Evolutionary conservation across 2,329 filamentous ascomycete genomes (phyloP), one percentile per base, ranked within the genome.

Genomic region (Allantophomopsis cytisporea): DNA sequence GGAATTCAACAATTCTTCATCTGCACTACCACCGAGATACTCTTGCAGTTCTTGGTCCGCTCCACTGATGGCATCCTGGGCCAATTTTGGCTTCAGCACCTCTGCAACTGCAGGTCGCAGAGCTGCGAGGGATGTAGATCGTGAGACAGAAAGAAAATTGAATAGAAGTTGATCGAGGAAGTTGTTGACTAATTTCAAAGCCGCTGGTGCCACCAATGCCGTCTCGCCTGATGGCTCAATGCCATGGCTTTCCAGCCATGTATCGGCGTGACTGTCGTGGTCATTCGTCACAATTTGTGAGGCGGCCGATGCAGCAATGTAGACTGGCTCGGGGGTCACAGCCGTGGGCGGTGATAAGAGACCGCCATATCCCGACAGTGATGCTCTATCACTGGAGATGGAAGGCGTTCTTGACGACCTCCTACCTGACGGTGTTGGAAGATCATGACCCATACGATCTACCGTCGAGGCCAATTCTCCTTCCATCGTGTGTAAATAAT

Each of bases 81-180:
- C 91, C 23, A 98, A 71, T 49, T 88, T 85, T 13, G 84, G 81
- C 61, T 93, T 95, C 42, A 98, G 68, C 6, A 95, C 81, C 39
- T 95, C 86, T 35, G 74, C 71, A 23, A 96, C 80, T 23, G 89
- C 88, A 3, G 85, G 83, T 43, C 87, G 77, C 43, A 96, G 71
- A 2, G 78, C 71, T 7, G 73, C 62, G 7, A 96, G 68, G 2
- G 78, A 76, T 0, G 87, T 93, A 2, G 87, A 87, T 50, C 80
- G 79, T 14, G 89, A 80, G 11, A 76, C 66, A 18, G 78, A 76
- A n/a, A 98, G 73, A 45, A 96, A 83, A 53, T 85, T 89, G 65
- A 88, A 94, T 5, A 98, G 71, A 4, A 96, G 68, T 55, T 95
- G 85, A 58, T 98, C 91, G 45, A 98, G 73, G 55, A 98, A 98